A percentile compares a stretch with the other conserved stretches of the same genome.
phyloP scores from a whole-genome alignment of 2,329 filamentous ascomycete genomes.

The Fusarium pseudonygamai region DNA sequence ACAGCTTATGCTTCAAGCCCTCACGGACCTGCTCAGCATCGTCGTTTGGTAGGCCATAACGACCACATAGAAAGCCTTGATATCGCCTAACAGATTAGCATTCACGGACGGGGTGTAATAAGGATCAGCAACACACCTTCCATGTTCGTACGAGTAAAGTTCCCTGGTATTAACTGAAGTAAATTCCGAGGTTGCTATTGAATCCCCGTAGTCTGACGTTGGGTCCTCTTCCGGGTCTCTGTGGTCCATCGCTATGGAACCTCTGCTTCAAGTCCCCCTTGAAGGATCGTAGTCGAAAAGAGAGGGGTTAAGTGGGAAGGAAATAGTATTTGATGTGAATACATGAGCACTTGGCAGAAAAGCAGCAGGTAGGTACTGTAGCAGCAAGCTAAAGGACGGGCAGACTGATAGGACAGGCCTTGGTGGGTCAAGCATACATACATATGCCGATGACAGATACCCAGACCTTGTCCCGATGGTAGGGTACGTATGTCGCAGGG shows the following conservation, averaged over 20 bases:
- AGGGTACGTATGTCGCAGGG: slow-evolving; percentile 27
- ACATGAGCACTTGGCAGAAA: slow-evolving; percentile 30
- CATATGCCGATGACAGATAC: slow-evolving; percentile 35
- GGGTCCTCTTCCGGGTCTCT: slow-evolving; percentile 43
- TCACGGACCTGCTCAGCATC: slow-evolving; percentile 61
- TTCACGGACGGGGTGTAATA: background rate
- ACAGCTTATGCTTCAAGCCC: slow-evolving; percentile 58
- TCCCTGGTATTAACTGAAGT: slow-evolving; percentile 51
- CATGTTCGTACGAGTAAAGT: slow-evolving; percentile 50
- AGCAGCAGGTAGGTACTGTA: slow-evolving; percentile 5
- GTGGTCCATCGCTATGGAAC: slow-evolving; percentile 35
- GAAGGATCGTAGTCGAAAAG: slow-evolving; percentile 14
- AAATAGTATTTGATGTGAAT: slow-evolving; percentile 15
- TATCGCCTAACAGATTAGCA: slow-evolving; percentile 53
- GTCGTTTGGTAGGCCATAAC: slow-evolving; percentile 64
- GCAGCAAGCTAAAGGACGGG: background rate
- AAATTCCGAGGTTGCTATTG: slow-evolving; percentile 51
- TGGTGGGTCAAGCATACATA: slow-evolving; percentile 31
- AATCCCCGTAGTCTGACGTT: slow-evolving; percentile 54
- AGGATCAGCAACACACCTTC: slow-evolving; percentile 44
- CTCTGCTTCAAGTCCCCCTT: slow-evolving; percentile 5
- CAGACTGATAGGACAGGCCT: slow-evolving; percentile 10
- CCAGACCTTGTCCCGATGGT: slow-evolving; percentile 29
- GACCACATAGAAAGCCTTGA: slow-evolving; percentile 57
- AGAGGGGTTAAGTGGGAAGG: slow-evolving; percentile 13